These are phyloP conservation scores for Kwoniella europaea DNA, from an alignment of 768 basidiomycete species.

Conservation along the genomic window DNA sequence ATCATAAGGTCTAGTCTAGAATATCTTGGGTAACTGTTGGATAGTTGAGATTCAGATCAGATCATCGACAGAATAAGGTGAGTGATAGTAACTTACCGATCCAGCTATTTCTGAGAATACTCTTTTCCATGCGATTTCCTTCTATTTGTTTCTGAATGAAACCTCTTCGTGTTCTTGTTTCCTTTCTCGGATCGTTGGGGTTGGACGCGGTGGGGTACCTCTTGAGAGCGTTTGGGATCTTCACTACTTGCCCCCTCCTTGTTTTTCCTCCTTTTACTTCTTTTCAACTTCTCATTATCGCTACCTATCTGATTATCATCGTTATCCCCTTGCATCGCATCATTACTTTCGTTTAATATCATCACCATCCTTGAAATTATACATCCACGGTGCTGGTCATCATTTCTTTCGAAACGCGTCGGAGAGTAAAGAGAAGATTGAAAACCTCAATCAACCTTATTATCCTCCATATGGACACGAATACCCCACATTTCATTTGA, in stretches of 20 bases:
- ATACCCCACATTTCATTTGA: too few relatives aligned
- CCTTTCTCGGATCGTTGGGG: too few relatives aligned
- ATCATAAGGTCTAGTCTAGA: too few relatives aligned
- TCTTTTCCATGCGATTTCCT: background rate
- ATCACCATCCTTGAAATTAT: background rate
- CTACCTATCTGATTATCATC: background rate
- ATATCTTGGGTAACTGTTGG: too few relatives aligned
- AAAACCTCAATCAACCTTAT: too few relatives aligned
- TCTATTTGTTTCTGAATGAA: background rate
- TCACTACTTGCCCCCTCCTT: slow-evolving; percentile 6
- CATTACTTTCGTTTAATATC: background rate
- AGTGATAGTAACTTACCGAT: too few relatives aligned
- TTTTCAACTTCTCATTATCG: background rate
- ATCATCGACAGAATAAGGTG: too few relatives aligned
- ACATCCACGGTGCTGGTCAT: slow-evolving; percentile 6
- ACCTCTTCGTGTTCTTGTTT: too few relatives aligned
- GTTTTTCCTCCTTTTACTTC: background rate
- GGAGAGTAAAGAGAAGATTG: too few relatives aligned
- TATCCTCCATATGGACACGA: too few relatives aligned
- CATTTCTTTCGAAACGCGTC: background rate
- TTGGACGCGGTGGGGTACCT: too few relatives aligned
- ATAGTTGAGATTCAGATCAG: too few relatives aligned
- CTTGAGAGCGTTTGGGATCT: background rate
- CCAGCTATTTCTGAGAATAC: background rate
- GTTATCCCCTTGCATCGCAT: background rate